A percentile compares a stretch with the other conserved stretches of the same genome.
These are phyloP conservation scores for Solanum medicagineum DNA, from an alignment of 257 asterid genomes.

Conservation along the genomic window DNA sequence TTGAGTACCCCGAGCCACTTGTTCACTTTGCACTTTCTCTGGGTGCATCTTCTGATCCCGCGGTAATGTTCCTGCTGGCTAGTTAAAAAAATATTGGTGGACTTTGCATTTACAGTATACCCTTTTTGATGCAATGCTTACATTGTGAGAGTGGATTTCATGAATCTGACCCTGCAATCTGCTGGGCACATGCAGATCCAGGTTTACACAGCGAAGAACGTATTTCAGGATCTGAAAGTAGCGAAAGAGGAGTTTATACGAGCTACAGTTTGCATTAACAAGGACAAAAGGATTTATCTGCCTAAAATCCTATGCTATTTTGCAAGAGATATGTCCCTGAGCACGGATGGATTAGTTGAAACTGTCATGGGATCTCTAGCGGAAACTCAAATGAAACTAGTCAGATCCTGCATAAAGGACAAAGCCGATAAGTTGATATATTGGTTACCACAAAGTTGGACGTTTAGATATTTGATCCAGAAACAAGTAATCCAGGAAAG, in stretches of 20 bases:
- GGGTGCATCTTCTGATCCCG: conserved; percentile 72
- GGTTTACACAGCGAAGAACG: conserved; percentile 39
- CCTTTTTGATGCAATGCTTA: neutral
- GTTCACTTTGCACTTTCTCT: conserved; percentile 85
- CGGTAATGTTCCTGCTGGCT: conserved; percentile 26
- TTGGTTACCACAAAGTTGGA: conserved; percentile 62
- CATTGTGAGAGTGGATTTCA: neutral
- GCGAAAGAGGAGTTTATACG: conserved; percentile 72
- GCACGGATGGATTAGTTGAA: conserved; percentile 39
- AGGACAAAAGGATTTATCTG: conserved; percentile 51
- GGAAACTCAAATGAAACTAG: conserved; percentile 39
- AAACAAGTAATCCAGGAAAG: conserved; percentile 27
- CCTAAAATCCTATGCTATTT: conserved; percentile 51
- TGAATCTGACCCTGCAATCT: neutral
- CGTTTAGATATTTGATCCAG: conserved; percentile 66
- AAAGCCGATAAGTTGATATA: conserved; percentile 47
- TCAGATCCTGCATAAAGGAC: conserved; percentile 23
- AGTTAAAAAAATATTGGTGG: neutral
- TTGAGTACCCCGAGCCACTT: conserved; percentile 81
- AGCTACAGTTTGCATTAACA: conserved; percentile 41
- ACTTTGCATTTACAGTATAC: neutral
- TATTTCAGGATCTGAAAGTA: conserved; percentile 54
- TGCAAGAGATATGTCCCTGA: conserved; percentile 73
- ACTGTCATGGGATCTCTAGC: conserved; percentile 38
- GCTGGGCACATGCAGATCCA: conserved; percentile 40